Percentiles rank a stretch among this genome's conserved stretches.
These are phyloP conservation scores for Podila clonocystis DNA, from an alignment of 192 early-diverging fungal species.

Conservation along the genomic window DNA sequence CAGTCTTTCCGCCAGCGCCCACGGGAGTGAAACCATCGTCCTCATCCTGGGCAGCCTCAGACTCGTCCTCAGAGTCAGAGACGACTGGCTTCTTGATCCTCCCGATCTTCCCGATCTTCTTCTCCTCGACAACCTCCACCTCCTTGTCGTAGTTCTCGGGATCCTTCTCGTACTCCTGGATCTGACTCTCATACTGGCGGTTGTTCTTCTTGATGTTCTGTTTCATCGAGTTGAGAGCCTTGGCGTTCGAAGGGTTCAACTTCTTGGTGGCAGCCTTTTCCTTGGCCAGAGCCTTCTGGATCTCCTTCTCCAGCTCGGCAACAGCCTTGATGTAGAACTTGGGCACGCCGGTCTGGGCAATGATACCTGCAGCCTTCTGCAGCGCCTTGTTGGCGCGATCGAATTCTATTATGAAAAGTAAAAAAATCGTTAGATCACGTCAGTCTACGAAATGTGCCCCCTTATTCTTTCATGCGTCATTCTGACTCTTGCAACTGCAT, in stretches of 20 bases:
- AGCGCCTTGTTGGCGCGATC: conserved; percentile 82
- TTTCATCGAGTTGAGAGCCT: conserved; percentile 92
- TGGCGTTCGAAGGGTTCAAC: conserved; percentile 83
- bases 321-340: conserved; percentile 83
- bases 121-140: conserved; percentile 15
- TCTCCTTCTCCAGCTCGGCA: conserved; percentile 78
- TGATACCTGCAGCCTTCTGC: conserved; percentile 68
- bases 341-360: conserved; percentile 60
- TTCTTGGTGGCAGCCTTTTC: conserved; percentile 83
- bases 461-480: no score
- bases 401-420: conserved; percentile 69
- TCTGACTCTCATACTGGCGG: conserved; percentile 77
- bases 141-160: conserved; percentile 27
- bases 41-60: conserved; percentile 56
- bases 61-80: conserved; percentile 58
- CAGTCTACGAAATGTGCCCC: no score
- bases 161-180: conserved; percentile 73
- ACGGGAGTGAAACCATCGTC: conserved; percentile 77
- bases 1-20: conserved; percentile 72
- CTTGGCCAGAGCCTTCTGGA: conserved; percentile 68
- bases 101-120: conserved; percentile 23
- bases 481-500: no score
- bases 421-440: no score
- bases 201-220: conserved; percentile 91
- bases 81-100: conserved; percentile 53